Base-by-base conservation (phyloP, 1,139 yeast species). In the Nadsonia commutata region DNA sequence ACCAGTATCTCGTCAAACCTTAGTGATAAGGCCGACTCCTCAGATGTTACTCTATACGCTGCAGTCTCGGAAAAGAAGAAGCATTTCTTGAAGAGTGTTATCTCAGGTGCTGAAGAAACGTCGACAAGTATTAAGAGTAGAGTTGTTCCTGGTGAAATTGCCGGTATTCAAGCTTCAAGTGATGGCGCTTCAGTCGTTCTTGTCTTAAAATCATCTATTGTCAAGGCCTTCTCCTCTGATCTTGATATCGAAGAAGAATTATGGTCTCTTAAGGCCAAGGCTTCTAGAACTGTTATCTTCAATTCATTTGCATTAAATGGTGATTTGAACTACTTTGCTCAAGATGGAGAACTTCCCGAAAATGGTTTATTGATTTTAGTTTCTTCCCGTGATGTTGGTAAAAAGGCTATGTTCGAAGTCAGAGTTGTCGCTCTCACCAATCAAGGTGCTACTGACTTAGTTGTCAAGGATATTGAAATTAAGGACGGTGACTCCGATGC, bases 21-120 rank as follows among this genome's bases (percentile, higher is more conserved):
- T 27, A 11, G 16, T 9, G 33, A 27, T 27, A 27, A 9, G 5
- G 33, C n/a, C n/a, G 33, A 27, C 5, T 27, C 16, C 9, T 27
- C 33, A 13, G 33, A 27, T 3, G 33, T 13, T 27, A 27, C 54
- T 13, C 54, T 50, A 5, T 57, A 52, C 45, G 61, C 54, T 13
- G 51, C 49, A 17, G 40, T 46, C 18, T 50, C 19, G 18, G 62
- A 59, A 45, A 52, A 62, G 33, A 56, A 56, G 38, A 55, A 54
- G 49, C 37, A 40, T 37, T 46, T 27, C 19, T 43, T 59, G 19
- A 52, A 51, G 42, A 33, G 48, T 20, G 50, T 51, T 4, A 37
- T 31, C 19, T 37, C 48, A 11, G 43, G 33, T 16, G 46, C 41
- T 23, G 46, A 48, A 38, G 44, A 39, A 20, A 45, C 46, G 20